Conservation (phyloP, 1,284 basidiomycete species). For the Ceratobasidium sp. region DNA sequence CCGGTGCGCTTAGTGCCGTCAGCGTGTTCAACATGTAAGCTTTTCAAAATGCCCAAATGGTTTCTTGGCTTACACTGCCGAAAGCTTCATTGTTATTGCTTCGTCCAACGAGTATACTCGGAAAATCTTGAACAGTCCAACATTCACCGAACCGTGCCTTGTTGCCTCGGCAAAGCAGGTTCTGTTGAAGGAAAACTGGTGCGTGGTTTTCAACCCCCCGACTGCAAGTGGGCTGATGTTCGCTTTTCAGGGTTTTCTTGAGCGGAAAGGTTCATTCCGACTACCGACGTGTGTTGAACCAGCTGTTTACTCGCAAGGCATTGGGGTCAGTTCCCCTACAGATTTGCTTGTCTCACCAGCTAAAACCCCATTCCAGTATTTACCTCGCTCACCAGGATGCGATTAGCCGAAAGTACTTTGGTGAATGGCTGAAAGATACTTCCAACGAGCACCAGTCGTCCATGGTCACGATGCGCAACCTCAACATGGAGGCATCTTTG, state of each 20-base stretch:
- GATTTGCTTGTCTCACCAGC: slow-evolving; percentile 49
- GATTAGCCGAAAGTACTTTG: slow-evolving; percentile 85
- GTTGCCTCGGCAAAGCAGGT: slow-evolving; percentile 94
- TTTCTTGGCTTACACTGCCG: slow-evolving; percentile 6
- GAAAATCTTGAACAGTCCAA: slow-evolving; percentile 94
- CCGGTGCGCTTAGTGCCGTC: slow-evolving; percentile 84
- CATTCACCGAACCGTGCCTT: slow-evolving; percentile 91
- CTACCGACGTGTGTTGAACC: slow-evolving; percentile 92
- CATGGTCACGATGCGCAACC: slow-evolving; percentile 91
- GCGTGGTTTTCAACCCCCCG: slow-evolving; percentile 49
- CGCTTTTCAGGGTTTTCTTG: slow-evolving; percentile 85
- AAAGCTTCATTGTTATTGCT: slow-evolving; percentile 96
- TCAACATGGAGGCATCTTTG: slow-evolving; percentile 98
- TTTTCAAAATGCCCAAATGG: neutral
- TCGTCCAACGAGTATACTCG: slow-evolving; percentile 91
- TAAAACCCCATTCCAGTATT: slow-evolving; percentile 66
- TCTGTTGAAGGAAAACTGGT: slow-evolving; percentile 93
- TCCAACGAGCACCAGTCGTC: slow-evolving; percentile 71
- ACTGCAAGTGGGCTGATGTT: neutral
- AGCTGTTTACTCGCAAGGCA: slow-evolving; percentile 94
- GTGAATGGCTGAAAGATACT: slow-evolving; percentile 72
- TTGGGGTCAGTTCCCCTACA: slow-evolving; percentile 74
- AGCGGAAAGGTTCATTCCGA: slow-evolving; percentile 95
- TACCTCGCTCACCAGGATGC: slow-evolving; percentile 91
- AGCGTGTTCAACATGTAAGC: slow-evolving; percentile 97